Evolutionary conservation across 2,329 filamentous ascomycete species (phyloP), one percentile per base, ranked within the genome.

Genomic region (Penicillium polonicum): DNA sequence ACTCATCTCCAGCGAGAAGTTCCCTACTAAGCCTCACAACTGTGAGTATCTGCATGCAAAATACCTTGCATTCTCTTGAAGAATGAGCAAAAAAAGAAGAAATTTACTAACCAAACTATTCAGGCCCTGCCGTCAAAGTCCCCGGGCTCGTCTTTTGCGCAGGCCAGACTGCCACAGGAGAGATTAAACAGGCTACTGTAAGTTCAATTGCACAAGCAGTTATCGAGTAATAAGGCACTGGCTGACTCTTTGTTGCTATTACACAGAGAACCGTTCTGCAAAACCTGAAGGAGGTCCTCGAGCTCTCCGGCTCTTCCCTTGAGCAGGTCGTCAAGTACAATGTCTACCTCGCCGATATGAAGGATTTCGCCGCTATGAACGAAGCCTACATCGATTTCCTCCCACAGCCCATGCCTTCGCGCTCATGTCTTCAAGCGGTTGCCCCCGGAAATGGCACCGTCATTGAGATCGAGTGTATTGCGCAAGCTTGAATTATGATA

Each of bases 301-400:
- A 62, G 58, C 83, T 80, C 8, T 82, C 84, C 0, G 84, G 84
- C 1, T 83, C 79, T 52, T 78, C 74, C 54, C 73, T 87, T n/a
- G 74, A 80, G n/a, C 83, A 86, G 48, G 79, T 83, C 0, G 80
- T 88, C 70, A 87, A 88, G 72, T 80, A 85, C 65, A 88, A 87
- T 65, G 77, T 88, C 36, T 88, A 84, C 68, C 70, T 88, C 9
- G 82, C 81, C 3, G 80, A 80, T 57, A 88, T 88, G 84, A 76
- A 80, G 50, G 78, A 88, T 68, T 64, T 64, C 15, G 55, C 60
- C 15, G 60, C 60, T 13, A 64, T 64, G 61, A 64, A 64, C 50
- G 67, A 70, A 46, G 68, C 60, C 4, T 70, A 70, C 55, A 68
- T 77, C 50, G 73, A 74, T 1, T 77, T 77, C 41, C 61, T 77